These are phyloP conservation scores for Aspergillus avenaceus DNA, from an alignment of 495 filamentous ascomycete genomes.

Conservation along the genomic window DNA sequence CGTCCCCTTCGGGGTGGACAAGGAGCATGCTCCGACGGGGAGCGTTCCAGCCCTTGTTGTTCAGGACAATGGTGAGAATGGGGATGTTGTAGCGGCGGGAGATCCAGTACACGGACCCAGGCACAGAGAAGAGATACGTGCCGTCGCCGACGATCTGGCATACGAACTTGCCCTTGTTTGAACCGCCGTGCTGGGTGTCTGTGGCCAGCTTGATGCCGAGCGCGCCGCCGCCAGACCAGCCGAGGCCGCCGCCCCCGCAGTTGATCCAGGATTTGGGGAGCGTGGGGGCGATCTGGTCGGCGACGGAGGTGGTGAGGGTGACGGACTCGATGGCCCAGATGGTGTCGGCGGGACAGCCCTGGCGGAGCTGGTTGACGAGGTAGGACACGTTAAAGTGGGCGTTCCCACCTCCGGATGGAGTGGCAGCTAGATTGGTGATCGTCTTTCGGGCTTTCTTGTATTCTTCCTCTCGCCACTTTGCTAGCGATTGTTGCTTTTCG, in stretches of 20 bases:
- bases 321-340: constrained; percentile 89
- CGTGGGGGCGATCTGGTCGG: constrained; percentile 75
- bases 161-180: constrained; percentile 75
- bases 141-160: constrained; percentile 93
- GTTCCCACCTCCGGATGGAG: constrained; percentile 47
- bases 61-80: constrained; percentile 84
- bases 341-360: constrained; percentile 66
- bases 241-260: constrained; percentile 89
- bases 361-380: constrained; percentile 60
- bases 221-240: constrained; percentile 90
- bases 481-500: constrained; percentile 43
- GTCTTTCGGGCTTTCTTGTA: constrained; percentile 55
- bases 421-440: constrained; percentile 53
- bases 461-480: constrained; percentile 53
- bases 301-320: constrained; percentile 72
- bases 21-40: constrained; percentile 71
- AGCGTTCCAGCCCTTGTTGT: constrained; percentile 95
- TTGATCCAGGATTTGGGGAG: constrained; percentile 84
- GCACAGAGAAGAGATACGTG: constrained; percentile 84
- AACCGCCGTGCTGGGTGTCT: constrained; percentile 52
- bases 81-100: constrained; percentile 80
- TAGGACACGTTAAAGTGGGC: constrained; percentile 70
- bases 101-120: constrained; percentile 93
- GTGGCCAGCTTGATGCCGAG: constrained; percentile 85
- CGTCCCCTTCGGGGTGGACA: constrained; percentile 79